Evolutionary conservation across 1,284 basidiomycete species (phyloP).

Genomic region (Coriolopsis trogii): DNA sequence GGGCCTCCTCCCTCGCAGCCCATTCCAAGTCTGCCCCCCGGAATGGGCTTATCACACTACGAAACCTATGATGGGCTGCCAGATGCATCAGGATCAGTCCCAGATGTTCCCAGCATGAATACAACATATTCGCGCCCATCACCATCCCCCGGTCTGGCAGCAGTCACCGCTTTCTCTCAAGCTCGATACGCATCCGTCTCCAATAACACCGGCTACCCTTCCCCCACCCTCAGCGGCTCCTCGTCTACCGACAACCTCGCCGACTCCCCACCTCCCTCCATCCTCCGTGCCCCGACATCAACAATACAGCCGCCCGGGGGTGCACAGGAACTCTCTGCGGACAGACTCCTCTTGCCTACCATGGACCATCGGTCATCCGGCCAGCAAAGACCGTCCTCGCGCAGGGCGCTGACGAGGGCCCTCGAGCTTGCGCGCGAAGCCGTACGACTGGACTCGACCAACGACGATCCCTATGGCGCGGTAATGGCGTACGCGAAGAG

Average conservation of each 20-base stretch:
- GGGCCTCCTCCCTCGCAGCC: constrained; percentile 75
- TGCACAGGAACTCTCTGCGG: constrained; percentile 42
- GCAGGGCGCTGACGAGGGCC: constrained; percentile 76
- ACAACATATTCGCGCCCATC: constrained; percentile 49
- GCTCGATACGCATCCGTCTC: constrained; percentile 48
- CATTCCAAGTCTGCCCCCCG: constrained; percentile 63
- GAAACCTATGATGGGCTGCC: constrained; percentile 29
- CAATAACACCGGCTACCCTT: constrained; percentile 28
- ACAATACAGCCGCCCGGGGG: constrained; percentile 20
- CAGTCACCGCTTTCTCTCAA: constrained; percentile 64
- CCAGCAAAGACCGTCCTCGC: constrained; percentile 63
- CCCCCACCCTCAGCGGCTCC: constrained; percentile 33
- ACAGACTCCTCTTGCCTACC: constrained; percentile 49
- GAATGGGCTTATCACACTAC: constrained; percentile 31
- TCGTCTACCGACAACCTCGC: constrained; percentile 54
- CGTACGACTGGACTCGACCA: constrained; percentile 78
- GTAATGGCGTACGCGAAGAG: constrained; percentile 82
- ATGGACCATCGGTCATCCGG: constrained; percentile 41
- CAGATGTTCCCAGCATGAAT: constrained; percentile 25
- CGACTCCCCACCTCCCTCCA: constrained; percentile 49
- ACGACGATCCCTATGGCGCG: constrained; percentile 80
- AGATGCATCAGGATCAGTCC: constrained; percentile 25
- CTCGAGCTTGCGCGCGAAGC: constrained; percentile 84
- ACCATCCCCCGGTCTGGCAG: constrained; percentile 56
- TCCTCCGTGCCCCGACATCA: constrained; percentile 38